Conservation (phyloP, 495 filamentous ascomycete species). For the Podospora pseudopauciseta region DNA sequence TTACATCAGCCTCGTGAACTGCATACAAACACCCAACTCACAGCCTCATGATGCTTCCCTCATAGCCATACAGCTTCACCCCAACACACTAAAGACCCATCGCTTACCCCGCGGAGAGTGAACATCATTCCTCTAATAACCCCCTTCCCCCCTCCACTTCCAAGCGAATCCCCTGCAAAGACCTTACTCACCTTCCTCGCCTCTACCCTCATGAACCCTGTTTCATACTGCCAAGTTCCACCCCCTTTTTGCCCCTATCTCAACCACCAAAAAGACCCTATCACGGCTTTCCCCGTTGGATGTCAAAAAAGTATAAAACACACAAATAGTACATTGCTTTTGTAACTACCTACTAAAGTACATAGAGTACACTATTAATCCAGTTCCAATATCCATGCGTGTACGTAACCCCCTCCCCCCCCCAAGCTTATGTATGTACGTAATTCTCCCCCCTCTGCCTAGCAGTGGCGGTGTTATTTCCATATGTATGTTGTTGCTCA, state of each 20-base stretch:
- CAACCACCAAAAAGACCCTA: background rate
- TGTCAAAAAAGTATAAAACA: background rate
- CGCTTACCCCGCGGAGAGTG: too few species aligned
- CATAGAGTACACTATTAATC: background rate
- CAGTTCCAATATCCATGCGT: background rate
- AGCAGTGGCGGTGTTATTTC: background rate
- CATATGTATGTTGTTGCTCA: background rate
- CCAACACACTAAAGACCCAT: too few species aligned
- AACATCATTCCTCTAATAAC: too few species aligned
- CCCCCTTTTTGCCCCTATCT: too few species aligned
- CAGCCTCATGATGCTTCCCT: too few species aligned
- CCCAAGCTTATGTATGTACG: background rate
- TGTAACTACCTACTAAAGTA: background rate
- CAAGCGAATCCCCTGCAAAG: too few species aligned
- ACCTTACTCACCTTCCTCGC: too few species aligned
- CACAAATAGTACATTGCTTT: background rate
- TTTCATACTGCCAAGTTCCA: too few species aligned
- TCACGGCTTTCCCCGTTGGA: background rate
- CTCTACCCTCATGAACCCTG: too few species aligned
- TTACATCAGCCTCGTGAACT: background rate
- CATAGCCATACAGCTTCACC: too few species aligned
- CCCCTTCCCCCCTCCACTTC: too few species aligned
- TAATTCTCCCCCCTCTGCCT: background rate
- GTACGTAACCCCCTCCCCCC: background rate
- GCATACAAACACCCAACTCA: background rate